Evolutionary conservation across 176 grass and related monocot species (phyloP).

Genomic region (Chrysopogon serrulatus): DNA sequence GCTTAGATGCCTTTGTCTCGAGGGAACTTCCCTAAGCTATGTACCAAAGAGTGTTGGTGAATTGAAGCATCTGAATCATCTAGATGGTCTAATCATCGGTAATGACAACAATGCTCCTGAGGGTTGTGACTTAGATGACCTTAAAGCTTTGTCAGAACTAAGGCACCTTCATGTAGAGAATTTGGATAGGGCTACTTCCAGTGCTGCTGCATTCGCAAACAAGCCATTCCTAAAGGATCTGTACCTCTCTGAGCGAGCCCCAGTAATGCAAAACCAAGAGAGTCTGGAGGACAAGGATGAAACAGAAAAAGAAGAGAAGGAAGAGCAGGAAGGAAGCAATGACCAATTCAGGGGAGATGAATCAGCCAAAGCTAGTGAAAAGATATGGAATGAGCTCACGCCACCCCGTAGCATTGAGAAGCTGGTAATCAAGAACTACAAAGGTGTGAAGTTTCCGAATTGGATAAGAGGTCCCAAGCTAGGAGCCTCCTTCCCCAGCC

Average conservation of each 20-base stretch:
- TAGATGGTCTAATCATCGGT: conserved; percentile 66
- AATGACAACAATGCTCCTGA: conserved; percentile 31
- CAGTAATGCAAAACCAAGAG: conserved; percentile 6
- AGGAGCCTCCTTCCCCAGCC: conserved; percentile 47
- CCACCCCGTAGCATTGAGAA: conserved; percentile 58
- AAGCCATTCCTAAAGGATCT: conserved; percentile 66
- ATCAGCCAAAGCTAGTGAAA: conserved; percentile 46
- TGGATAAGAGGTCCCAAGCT: conserved; percentile 63
- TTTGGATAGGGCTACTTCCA: conserved; percentile 59
- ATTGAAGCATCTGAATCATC: conserved; percentile 59
- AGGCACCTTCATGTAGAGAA: conserved; percentile 56
- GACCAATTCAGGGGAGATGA: conserved; percentile 22
- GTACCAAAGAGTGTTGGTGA: conserved; percentile 64
- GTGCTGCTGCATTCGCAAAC: conserved; percentile 46
- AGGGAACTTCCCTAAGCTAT: conserved; percentile 55
- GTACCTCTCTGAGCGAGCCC: conserved; percentile 47
- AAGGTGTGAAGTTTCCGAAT: conserved; percentile 51
- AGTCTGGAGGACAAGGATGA: conserved; percentile 21
- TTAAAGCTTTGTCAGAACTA: conserved; percentile 56
- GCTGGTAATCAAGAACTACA: conserved; percentile 61
- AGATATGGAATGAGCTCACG: conserved; percentile 64
- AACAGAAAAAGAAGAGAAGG: conserved; percentile 22
- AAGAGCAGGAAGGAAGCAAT: conserved; percentile 19
- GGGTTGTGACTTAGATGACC: conserved; percentile 62
- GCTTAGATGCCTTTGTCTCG: conserved; percentile 57